These are phyloP conservation scores for Geotrichum candidum DNA, from an alignment of 1,139 yeast species.

Conservation along the genomic window DNA sequence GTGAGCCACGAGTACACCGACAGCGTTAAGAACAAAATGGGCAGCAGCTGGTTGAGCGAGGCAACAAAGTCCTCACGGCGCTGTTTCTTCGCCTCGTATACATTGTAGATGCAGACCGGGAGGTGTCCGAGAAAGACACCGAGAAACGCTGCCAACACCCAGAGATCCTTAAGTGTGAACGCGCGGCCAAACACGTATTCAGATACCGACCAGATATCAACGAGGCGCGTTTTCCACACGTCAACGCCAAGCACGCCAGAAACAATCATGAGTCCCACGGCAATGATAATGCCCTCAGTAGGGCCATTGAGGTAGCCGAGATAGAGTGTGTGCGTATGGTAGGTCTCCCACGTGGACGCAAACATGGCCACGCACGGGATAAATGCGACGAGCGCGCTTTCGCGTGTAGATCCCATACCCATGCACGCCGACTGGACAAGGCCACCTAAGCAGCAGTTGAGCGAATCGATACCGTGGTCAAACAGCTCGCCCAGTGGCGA, in stretches of 20 bases:
- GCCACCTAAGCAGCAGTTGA: slow-evolving; percentile 49
- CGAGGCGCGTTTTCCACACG: slow-evolving; percentile 42
- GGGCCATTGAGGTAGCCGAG: slow-evolving; percentile 71
- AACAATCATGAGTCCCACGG: slow-evolving; percentile 46
- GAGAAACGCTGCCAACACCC: slow-evolving; percentile 39
- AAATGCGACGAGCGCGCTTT: slow-evolving; percentile 50
- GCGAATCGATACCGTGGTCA: slow-evolving; percentile 76
- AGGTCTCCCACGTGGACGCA: slow-evolving; percentile 76
- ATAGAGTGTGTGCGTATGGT: slow-evolving; percentile 64
- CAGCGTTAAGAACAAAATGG: slow-evolving; percentile 29
- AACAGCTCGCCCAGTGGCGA: slow-evolving; percentile 78
- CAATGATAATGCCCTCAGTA: slow-evolving; percentile 69
- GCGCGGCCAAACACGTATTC: slow-evolving; percentile 28
- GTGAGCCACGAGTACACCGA: slow-evolving; percentile 35
- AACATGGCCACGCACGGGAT: slow-evolving; percentile 66
- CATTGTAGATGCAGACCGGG: slow-evolving; percentile 51
- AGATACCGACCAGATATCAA: slow-evolving; percentile 14
- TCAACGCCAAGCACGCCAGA: slow-evolving; percentile 60
- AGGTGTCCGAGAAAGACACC: slow-evolving; percentile 48
- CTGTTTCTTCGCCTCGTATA: slow-evolving; percentile 44
- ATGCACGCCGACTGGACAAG: slow-evolving; percentile 37
- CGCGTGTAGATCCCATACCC: slow-evolving; percentile 38
- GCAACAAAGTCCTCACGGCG: slow-evolving; percentile 45
- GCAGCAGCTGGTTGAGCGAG: slow-evolving; percentile 36
- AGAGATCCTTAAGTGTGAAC: slow-evolving; percentile 32